Base-by-base conservation (phyloP, 2,329 filamentous ascomycete genomes). In the Cylindrodendrum hubeiense region DNA sequence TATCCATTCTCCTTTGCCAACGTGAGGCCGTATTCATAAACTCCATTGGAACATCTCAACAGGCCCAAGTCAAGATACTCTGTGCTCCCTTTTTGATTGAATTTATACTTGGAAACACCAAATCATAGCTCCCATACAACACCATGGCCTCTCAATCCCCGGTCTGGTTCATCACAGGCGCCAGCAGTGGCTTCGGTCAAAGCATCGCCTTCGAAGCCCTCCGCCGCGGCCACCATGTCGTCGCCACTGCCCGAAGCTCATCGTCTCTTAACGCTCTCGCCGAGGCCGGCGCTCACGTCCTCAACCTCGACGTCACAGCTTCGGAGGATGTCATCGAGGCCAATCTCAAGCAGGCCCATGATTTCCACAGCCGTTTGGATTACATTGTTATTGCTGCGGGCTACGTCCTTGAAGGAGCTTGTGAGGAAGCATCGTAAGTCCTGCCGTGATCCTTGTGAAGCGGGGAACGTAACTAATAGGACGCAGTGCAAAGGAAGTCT, bases 81-180 rank as follows among this genome's bases (percentile, higher is more conserved):
- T 47, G 22, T 2, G 12, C 19, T n/a, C 12, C 46, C 12, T 49
- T 3, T 30, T 49, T 33, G 13, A 9, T 46, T 17, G 10, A 22
- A 39, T 17, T 24, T 13, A 13, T 22, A 22, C 17, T 17, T n/a
- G 15, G 17, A 21, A 43, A 26, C 17, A 26, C 19, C n/a, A 2
- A 4, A 7, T 15, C 13, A 37, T 4, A 56, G 10, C 26, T 12
- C 13, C 44, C 8, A n/a, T 8, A 17, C 5, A 6, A 9, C n/a
- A 57, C 17, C 30, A 68, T 69, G 65, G 26, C 55, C 26, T 58
- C 60, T 4, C 65, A 80, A 34, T 41, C 69, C 51, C 60, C 66
- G 4, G 80, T 84, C 15, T 85, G 82, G 82, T 79, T 85, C 71
- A 83, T 86, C 66, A 85, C 80, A 15, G 83, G 82, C n/a, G 78